Evolutionary conservation across 1,284 basidiomycete genomes (phyloP).

Genomic region (Puccinia triticina): DNA sequence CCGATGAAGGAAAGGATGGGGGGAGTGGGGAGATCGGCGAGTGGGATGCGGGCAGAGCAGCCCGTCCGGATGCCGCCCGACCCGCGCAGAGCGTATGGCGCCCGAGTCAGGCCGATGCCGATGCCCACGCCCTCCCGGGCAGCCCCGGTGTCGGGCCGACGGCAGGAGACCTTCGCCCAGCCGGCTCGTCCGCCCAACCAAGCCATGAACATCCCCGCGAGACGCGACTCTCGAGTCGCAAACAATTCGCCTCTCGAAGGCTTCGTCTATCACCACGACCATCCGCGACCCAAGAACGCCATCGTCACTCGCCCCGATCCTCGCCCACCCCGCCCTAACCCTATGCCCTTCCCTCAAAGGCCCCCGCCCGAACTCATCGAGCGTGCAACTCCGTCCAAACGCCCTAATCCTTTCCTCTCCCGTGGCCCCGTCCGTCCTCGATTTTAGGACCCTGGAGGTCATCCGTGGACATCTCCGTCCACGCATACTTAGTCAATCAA

Average conservation of each 20-base stretch:
- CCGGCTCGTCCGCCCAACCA: not conserved
- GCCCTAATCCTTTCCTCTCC: not conserved
- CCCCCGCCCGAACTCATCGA: not conserved
- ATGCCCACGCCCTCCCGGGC: conserved; percentile 7
- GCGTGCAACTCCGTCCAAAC: conserved; percentile 14
- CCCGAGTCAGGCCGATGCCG: not conserved
- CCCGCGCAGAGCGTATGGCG: not conserved
- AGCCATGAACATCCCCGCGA: not conserved
- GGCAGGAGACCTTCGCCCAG: not conserved
- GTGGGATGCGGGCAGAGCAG: not conserved
- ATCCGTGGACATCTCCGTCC: not conserved
- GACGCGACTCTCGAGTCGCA: not conserved
- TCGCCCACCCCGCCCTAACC: not conserved
- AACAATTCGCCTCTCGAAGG: not conserved
- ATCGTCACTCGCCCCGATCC: not conserved
- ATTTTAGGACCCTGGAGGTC: not conserved
- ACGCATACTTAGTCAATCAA: not conserved
- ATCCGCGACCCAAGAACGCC: not conserved
- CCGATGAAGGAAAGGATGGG: not conserved
- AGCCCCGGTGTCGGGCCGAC: not conserved
- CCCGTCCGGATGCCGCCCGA: not conserved
- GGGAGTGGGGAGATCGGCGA: not conserved
- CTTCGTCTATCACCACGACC: conserved; percentile 9
- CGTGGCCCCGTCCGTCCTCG: not conserved
- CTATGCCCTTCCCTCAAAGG: not conserved